Percentiles rank a stretch among this genome's conserved stretches.
These are phyloP conservation scores for Halophytophthora polymorphica DNA, from an alignment of 352 stramenopile species.

Conservation along the genomic window DNA sequence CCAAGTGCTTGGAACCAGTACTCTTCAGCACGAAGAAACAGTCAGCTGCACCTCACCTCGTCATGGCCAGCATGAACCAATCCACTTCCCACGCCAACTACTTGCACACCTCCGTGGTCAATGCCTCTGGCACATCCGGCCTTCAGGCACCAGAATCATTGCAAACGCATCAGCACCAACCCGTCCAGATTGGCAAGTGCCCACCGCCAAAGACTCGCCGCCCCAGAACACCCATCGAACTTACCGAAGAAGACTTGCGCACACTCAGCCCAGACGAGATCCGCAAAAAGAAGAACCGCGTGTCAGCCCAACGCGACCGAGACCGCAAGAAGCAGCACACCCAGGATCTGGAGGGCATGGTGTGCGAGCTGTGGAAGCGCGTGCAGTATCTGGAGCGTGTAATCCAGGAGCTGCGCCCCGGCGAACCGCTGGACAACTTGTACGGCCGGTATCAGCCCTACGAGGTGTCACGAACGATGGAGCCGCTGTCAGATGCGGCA, in stretches of 20 bases:
- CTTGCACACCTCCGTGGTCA: too few relatives aligned
- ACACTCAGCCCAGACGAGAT: constrained; percentile 48
- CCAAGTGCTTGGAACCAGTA: too few relatives aligned
- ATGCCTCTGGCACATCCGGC: too few relatives aligned
- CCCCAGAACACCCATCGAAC: constrained; percentile 38
- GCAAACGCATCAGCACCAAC: too few relatives aligned
- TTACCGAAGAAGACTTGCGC: constrained; percentile 38
- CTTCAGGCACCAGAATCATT: too few relatives aligned
- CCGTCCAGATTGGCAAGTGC: constrained; percentile 20
- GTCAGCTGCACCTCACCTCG: too few relatives aligned
- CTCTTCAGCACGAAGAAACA: too few relatives aligned
- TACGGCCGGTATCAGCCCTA: constrained; percentile 48
- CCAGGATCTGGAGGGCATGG: constrained; percentile 51
- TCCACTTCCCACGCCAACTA: neutral
- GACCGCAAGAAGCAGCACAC: constrained; percentile 59
- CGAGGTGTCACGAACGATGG: constrained; percentile 20
- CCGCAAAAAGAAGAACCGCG: constrained; percentile 67
- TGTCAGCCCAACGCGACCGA: constrained; percentile 53
- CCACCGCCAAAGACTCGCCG: constrained; percentile 26
- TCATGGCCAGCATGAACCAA: neutral
- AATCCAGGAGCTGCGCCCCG: constrained; percentile 29
- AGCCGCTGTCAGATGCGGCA: constrained; percentile 12
- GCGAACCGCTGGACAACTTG: constrained; percentile 25
- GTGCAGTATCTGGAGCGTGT: constrained; percentile 59
- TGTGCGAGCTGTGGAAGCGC: constrained; percentile 52